Percentiles rank a stretch among this genome's conserved stretches.
Conservation (phyloP, 176 grass and related monocot genomes). For the Aegilops speltoides region DNA sequence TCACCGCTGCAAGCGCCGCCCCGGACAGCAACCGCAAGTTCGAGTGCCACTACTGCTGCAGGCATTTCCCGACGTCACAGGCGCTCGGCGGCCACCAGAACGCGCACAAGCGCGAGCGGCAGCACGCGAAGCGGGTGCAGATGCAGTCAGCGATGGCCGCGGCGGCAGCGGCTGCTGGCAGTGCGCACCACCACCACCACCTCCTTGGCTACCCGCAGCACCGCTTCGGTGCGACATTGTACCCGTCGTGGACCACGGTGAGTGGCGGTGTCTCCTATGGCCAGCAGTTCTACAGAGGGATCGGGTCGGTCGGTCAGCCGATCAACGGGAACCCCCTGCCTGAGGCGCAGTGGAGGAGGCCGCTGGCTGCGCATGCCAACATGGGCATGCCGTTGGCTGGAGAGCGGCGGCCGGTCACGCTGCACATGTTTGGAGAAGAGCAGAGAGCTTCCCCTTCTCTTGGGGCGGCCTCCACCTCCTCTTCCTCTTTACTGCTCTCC, state of each 20-base stretch:
- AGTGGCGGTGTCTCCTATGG: not conserved
- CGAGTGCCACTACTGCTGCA: conserved; percentile 99
- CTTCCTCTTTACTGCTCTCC: conserved; percentile 47
- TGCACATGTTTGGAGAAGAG: conserved; percentile 46
- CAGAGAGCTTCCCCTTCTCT: conserved; percentile 28
- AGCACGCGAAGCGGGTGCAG: conserved; percentile 93
- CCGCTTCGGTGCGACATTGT: conserved; percentile 46
- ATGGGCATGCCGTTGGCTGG: conserved; percentile 12
- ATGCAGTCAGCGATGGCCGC: conserved; percentile 76
- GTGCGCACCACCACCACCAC: conserved; percentile 54
- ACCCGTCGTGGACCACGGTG: conserved; percentile 42
- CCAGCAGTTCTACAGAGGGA: conserved; percentile 59
- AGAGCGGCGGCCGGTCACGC: conserved; percentile 33
- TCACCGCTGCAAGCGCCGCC: not conserved
- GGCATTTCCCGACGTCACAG: conserved; percentile 94
- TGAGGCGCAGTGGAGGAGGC: conserved; percentile 56
- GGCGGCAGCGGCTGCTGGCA: conserved; percentile 25
- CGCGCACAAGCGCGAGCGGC: conserved; percentile 95
- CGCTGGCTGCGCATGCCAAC: conserved; percentile 30
- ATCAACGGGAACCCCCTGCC: conserved; percentile 65
- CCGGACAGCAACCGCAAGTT: conserved; percentile 73
- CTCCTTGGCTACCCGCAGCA: conserved; percentile 66
- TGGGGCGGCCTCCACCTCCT: conserved; percentile 23
- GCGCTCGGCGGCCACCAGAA: conserved; percentile 98
- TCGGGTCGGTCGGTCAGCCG: conserved; percentile 61